Base-by-base conservation (phyloP, 192 early-diverging fungal genomes). In the Coemansia sp. region DNA sequence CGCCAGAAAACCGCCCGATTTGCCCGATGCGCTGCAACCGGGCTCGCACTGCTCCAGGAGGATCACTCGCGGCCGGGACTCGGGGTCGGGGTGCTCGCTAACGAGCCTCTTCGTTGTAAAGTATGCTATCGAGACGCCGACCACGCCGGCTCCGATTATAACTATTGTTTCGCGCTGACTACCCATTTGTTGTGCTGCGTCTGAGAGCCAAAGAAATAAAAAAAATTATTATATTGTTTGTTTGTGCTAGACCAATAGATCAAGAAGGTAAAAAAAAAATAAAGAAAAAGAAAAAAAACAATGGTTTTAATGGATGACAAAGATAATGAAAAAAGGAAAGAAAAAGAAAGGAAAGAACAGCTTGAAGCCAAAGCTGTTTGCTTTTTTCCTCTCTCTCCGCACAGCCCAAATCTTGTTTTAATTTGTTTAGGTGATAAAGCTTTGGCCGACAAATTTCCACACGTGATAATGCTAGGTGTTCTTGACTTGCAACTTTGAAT, bases 1-100 rank as follows among this genome's bases (percentile, higher is more conserved):
- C 33, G 81, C 81, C n/a, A 83, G 66, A 28, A 83, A 83, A 17
- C 81, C 81, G 51, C 81, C 81, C 0, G 76, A 74, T 61, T 83
- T 83, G 5, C 81, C 81, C 20, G 80, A 83, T 35, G 80, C 80
- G 48, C 75, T 78, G 70, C 80, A 78, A 14, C 68, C 80, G 18
- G 75, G 72, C 73, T 83, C 76, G 66, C 75, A 74, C 59, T 78
- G 81, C 66, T 83, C 81, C 7, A 83, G 32, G 14, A 83, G 76
- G 2, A 83, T 64, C 33, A 83, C 73, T 51, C 75, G 75, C n/a
- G 81, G 75, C 38, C 81, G 70, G 33, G 58, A 38, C 32, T 45
- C 61, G 5, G 54, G 61, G 35, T 56, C 57, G 0, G 68, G 55
- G 41, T 83, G 66, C 67, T 71, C 22, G 28, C 64, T 51, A 33